Evolutionary conservation across 139 green algal genomes (phyloP).

Genomic region (Chlorella sorokiniana): DNA sequence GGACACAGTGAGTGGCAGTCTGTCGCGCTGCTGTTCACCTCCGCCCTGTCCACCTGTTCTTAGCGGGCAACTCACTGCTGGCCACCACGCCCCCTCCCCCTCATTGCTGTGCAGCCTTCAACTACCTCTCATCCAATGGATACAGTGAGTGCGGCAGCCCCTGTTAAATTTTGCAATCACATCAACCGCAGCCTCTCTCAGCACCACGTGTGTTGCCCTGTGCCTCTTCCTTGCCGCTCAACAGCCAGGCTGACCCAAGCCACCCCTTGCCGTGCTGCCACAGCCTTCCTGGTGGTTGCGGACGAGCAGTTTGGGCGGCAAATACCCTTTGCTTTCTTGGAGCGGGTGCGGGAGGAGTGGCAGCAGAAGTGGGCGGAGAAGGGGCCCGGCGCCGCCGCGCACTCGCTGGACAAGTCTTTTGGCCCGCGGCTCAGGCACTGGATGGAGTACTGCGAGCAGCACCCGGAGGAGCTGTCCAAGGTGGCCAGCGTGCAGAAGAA

Average conservation of each 20-base stretch:
- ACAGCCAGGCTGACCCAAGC: neutral
- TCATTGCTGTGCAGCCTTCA: slow-evolving; percentile 36
- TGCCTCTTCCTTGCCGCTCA: neutral
- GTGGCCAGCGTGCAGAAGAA: slow-evolving; percentile 89
- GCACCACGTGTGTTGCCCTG: too few species aligned
- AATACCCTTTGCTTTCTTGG: slow-evolving; percentile 95
- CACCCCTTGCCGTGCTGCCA: neutral
- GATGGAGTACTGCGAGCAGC: slow-evolving; percentile 92
- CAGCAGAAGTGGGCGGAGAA: slow-evolving; percentile 73
- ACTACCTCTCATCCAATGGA: slow-evolving; percentile 51
- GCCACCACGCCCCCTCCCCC: neutral
- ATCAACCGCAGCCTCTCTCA: neutral
- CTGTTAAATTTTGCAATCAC: neutral
- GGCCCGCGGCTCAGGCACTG: slow-evolving; percentile 87
- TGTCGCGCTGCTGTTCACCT: too few species aligned
- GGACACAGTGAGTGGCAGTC: slow-evolving; percentile 48
- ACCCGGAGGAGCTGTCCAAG: slow-evolving; percentile 94
- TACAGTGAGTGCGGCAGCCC: slow-evolving; percentile 33
- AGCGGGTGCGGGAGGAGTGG: slow-evolving; percentile 78
- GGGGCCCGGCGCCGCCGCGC: slow-evolving; percentile 64
- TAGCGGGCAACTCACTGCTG: neutral
- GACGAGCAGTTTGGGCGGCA: slow-evolving; percentile 88
- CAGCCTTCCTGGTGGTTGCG: slow-evolving; percentile 92
- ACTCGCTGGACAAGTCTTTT: slow-evolving; percentile 86
- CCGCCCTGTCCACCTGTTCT: neutral